Conservation (phyloP, 495 filamentous ascomycete genomes). For the Penicillium paxilli region DNA sequence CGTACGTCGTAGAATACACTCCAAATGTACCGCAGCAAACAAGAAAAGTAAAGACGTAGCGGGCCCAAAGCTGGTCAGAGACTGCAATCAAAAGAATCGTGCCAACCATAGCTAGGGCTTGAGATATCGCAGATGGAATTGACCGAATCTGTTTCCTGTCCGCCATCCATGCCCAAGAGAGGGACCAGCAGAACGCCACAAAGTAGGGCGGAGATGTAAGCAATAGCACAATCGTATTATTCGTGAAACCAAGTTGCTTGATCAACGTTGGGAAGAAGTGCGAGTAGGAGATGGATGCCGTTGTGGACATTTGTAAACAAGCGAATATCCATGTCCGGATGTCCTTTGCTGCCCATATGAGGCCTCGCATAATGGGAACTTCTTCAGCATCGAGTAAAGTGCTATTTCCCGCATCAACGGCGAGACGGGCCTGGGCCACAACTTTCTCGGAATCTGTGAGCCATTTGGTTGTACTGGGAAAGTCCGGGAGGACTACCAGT, state of each 20-base stretch:
- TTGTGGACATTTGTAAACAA: conserved; percentile 12
- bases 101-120: conserved; percentile 6
- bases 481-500: conserved; percentile 67
- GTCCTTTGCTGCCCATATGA: conserved; percentile 12
- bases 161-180: conserved; percentile 7
- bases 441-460: conserved; percentile 62
- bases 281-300: conserved; percentile 13
- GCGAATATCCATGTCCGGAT: conserved; percentile 13
- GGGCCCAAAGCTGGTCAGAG: conserved; percentile 9
- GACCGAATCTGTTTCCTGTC: conserved; percentile 12
- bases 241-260: conserved; percentile 17
- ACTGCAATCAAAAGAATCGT: conserved; percentile 13
- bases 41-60: conserved; percentile 14
- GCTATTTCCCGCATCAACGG: conserved; percentile 70
- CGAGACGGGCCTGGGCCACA: conserved; percentile 61
- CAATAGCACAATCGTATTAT: conserved; percentile 16
- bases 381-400: conserved; percentile 35
- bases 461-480: conserved; percentile 69
- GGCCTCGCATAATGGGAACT: conserved; percentile 6
- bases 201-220: conserved; percentile 15
- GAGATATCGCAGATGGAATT: conserved; percentile 9
- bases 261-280: conserved; percentile 20
- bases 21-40: conserved; percentile 14
- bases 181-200: conserved; percentile 10
- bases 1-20: conserved; percentile 13